Base-by-base conservation (phyloP, 768 basidiomycete genomes). In the Hemileccinum rubropunctum region DNA sequence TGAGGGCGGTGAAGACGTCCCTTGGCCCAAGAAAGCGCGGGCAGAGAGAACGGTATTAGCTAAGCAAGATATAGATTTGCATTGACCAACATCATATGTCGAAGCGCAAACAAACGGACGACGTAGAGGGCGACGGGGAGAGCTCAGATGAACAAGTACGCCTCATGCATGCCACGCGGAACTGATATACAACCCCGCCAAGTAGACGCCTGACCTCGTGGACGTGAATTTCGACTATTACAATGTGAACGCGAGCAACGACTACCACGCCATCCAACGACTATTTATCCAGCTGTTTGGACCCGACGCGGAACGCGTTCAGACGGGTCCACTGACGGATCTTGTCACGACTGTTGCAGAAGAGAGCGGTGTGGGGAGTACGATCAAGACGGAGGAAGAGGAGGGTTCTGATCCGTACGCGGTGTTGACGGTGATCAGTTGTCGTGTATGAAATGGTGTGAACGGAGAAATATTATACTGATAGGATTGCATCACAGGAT, bases 211-310 rank as follows among this genome's bases (percentile, higher is more conserved):
- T 12, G 53, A 49, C 9, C 27, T 60, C 15, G 56, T 63, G 20
- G 64, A 68, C 44, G 67, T 68, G 43, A 53, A 68, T 18, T 98
- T 98, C 62, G 93, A 97, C 57, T 98, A 97, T 66, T 95, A 91
- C 76, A 86, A 91, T 66, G 83, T 91, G 6, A 86, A 89, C 57
- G 82, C 88, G 3, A 77, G 66, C 21, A 70, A 90, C 59, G 95
- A 98, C 71, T 97, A 88, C 64, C 84, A 88, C 54, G 91, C 94
- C 2, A 74, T 95, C 61, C 88, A 90, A 48, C 79, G 88, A 0
- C 76, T 91, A 2, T 66, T 88, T 13, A 62, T 63, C 0, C 88
- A 91, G 66, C 81, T 89, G 23, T 83, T 91, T 57, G 62, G 64
- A 0, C 76, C 82, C 21, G 95, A 98, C 63, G 84, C 91, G 0